These are phyloP conservation scores for Sphaerulina vaccinii DNA, from an alignment of 2,329 filamentous ascomycete genomes.

Conservation along the genomic window DNA sequence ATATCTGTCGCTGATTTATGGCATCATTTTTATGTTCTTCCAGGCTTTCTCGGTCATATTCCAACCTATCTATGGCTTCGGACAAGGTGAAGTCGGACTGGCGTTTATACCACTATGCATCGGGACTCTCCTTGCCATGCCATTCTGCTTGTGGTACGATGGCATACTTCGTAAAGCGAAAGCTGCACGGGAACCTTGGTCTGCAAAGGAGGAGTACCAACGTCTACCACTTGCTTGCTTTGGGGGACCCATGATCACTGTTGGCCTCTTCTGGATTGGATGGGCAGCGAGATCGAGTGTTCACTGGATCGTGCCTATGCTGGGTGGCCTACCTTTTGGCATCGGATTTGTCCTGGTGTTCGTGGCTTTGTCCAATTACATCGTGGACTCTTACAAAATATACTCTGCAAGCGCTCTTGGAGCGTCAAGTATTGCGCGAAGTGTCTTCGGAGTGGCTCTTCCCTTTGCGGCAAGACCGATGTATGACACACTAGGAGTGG, in stretches of 20 bases:
- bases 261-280: constrained; percentile 48
- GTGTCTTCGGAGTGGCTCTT: constrained; percentile 47
- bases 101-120: constrained; percentile 20
- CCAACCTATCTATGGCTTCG: constrained; percentile 19
- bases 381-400: constrained; percentile 50
- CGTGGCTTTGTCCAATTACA: constrained; percentile 47
- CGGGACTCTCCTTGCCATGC: constrained; percentile 13
- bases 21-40: constrained; percentile 55
- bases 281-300: constrained; percentile 59
- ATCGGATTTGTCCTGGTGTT: constrained; percentile 53
- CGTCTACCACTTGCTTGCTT: constrained; percentile 67
- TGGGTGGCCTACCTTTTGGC: constrained; percentile 51
- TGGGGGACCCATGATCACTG: constrained; percentile 60
- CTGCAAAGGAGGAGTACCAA: constrained; percentile 60
- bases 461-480: constrained; percentile 52
- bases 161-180: constrained; percentile 14
- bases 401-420: constrained; percentile 42
- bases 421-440: constrained; percentile 20
- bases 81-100: constrained; percentile 17
- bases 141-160: constrained; percentile 19
- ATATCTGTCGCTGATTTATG: constrained; percentile 62
- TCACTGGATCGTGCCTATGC: constrained; percentile 47
- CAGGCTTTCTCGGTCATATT: constrained; percentile 21
- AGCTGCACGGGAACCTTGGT: constrained; percentile 46
- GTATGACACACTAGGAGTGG: constrained; percentile 67